Evolutionary conservation across 345 rosid genomes (phyloP), one percentile per base, ranked within the genome.

Genomic region (Arabidopsis arenosa): DNA sequence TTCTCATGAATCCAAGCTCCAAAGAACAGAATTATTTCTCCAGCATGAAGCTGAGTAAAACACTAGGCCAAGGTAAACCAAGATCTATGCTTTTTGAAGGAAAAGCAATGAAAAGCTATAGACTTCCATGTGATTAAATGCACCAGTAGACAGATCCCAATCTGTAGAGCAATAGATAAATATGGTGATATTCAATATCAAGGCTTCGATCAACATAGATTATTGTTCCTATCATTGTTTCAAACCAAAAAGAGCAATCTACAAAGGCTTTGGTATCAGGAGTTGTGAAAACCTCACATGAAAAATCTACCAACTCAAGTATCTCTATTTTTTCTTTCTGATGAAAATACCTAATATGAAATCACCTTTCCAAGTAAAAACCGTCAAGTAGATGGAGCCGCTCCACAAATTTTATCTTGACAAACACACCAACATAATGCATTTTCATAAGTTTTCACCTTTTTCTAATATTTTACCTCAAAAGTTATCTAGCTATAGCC

Each of bases 401-500:
- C 72, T 58, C 73, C 73, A 78, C 44, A 78, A 17, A 64, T 5
- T 70, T 36, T 6, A 64, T 56, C 72, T 71, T 64, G 51, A 67
- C 59, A 72, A 70, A 65, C 80, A 53, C 65, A 78, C 62, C 63
- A 36, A 57, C 73, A 66, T 43, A 9, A 78, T 63, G 75, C 75
- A 76, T 55, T 49, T 63, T 55, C 71, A 35, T 48, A 68, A 56
- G 37, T 56, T 55, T 39, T 26, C 56, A 56, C 61, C 61, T 44
- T 40, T 57, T 43, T 73, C 60, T 6, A 67, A 48, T 26, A 28
- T 61, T 35, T 66, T 79, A 73, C 81, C 81, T 79, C 68, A 33
- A 53, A 79, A 66, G 51, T 49, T 89, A 96, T 84, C 90, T 91
- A 78, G 89, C 87, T 72, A 87, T 86, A 68, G 77, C 83, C 65